Conservation (phyloP, 2,329 filamentous ascomycete species). For the Trichoderma harzianum region DNA sequence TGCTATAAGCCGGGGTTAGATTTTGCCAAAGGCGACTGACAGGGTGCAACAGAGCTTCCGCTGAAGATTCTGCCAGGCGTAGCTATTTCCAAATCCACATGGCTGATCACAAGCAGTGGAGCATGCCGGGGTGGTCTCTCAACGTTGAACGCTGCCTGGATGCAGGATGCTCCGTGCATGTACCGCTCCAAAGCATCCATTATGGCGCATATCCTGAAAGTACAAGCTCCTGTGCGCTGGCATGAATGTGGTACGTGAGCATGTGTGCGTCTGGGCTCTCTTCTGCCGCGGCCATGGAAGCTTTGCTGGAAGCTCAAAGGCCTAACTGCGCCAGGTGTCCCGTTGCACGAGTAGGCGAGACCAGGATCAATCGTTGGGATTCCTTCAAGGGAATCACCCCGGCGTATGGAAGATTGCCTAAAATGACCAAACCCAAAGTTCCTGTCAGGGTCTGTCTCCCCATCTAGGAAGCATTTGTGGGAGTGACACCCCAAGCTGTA, state of each 20-base stretch:
- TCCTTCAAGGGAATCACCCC: background rate
- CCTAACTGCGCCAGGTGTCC: background rate
- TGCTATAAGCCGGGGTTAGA: background rate
- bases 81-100: conserved; percentile 14
- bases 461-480: background rate
- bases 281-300: background rate
- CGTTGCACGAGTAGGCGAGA: background rate
- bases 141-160: background rate
- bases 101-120: background rate
- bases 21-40: background rate
- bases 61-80: conserved; percentile 15
- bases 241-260: background rate
- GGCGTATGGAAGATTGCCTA: background rate
- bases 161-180: background rate
- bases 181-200: background rate
- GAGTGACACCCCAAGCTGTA: background rate
- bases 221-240: background rate
- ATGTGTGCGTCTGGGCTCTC: background rate
- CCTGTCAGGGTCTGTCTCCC: background rate
- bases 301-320: background rate
- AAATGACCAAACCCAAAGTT: background rate
- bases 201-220: background rate
- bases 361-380: background rate
- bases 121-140: background rate
- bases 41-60: conserved; percentile 1